Base-by-base conservation (phyloP, 78 protist species). In the Dictyostelium discoideum region DNA sequence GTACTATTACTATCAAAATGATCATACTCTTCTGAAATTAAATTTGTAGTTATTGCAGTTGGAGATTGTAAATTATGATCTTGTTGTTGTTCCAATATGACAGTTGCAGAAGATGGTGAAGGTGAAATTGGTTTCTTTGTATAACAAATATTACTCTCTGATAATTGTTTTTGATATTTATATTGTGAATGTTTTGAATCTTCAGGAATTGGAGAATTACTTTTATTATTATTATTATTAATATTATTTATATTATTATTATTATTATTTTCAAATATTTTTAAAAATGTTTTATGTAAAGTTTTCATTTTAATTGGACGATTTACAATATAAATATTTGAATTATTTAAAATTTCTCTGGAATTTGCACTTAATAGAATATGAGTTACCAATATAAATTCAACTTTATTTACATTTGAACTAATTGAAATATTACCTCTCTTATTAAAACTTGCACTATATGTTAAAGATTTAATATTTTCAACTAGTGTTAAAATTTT, bases 301-400 rank as follows among this genome's bases (percentile, higher is more conserved):
- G 74, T 32, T 42, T 67, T 44, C 50, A 74, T 39, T 39, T 85
- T 85, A 16, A 85, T 69, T 8, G 92, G 92, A 20, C 92, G 37
- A 39, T 85, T 85, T 9, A 85, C 92, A 40, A 85, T 4, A 24
- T 67, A 44, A 24, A 85, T 29, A 72, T 63, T 48, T 3, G 83
- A 20, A 37, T 46, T 16, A 1, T 69, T 11, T 13, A 85, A 14
- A 2, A 85, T 65, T 22, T 74, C 76, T n/a, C 82, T 39, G 8
- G 92, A 85, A 7, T 11, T 26, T 44, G 67, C 81, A 37, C 81
- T 85, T 24, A 85, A 29, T 29, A 60, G 60, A 14, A 85, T 42
- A 39, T 85, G 92, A 11, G 92, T 85, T 7, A 85, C 77, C 9
- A 85, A 42, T 39, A 85, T 44, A 29, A 85, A 85, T 6, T 85